Percentiles rank a stretch among this genome's conserved stretches.
These are phyloP conservation scores for Erodium maritimum DNA, from an alignment of 345 rosid genomes.

Conservation along the genomic window DNA sequence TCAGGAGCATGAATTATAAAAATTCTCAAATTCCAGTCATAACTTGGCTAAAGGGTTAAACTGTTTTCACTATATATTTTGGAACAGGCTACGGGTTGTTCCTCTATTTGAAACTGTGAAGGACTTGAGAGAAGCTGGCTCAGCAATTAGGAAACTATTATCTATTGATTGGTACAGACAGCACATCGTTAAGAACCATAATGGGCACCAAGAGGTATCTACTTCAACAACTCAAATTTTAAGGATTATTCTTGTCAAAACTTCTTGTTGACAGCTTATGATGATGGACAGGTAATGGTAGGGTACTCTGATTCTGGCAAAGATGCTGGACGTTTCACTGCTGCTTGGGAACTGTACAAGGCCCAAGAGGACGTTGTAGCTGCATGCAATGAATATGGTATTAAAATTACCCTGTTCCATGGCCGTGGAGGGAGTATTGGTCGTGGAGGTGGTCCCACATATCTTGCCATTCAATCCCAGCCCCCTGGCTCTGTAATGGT, in stretches of 20 bases:
- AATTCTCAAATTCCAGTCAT: too few species aligned
- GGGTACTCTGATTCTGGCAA: constrained; percentile 99
- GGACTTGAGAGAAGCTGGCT: constrained; percentile 84
- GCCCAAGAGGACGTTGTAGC: constrained; percentile 98
- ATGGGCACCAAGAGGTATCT: constrained; percentile 69
- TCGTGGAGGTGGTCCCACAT: constrained; percentile 98
- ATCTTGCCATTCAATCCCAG: constrained; percentile 95
- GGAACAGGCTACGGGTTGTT: constrained; percentile 72
- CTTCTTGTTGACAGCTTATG: too few species aligned
- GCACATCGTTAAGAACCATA: constrained; percentile 66
- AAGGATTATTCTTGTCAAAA: background rate
- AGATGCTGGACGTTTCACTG: constrained; percentile 97
- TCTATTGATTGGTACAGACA: constrained; percentile 93
- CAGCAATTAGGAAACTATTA: constrained; percentile 65
- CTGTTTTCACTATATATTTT: too few species aligned
- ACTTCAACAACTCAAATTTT: background rate
- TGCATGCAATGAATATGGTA: constrained; percentile 79
- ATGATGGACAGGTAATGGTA: constrained; percentile 51
- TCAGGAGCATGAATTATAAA: too few species aligned
- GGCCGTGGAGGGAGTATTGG: constrained; percentile 99
- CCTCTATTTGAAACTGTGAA: constrained; percentile 91
- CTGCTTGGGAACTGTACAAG: constrained; percentile 98
- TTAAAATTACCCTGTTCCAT: constrained; percentile 88
- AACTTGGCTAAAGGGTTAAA: too few species aligned
- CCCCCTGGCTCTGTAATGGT: constrained; percentile 99